Percentiles rank a stretch among this genome's conserved stretches.
phyloP scores from a whole-genome alignment of 2,329 filamentous ascomycete species.

The Westerdykella aurantiaca region DNA sequence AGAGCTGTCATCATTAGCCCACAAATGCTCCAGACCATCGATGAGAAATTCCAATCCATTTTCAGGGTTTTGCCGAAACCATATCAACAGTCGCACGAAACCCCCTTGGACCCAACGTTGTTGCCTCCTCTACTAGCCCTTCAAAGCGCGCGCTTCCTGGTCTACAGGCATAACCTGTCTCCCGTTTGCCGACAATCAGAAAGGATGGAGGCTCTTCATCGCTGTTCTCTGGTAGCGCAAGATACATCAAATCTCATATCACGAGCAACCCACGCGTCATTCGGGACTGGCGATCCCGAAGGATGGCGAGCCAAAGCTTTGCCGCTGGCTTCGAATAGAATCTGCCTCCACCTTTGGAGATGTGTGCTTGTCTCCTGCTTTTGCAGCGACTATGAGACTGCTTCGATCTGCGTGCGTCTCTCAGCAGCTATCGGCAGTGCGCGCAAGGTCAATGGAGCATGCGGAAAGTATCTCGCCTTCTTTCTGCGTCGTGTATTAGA shows the following conservation, averaged over 20 bases:
- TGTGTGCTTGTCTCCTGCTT: slow-evolving; percentile 76
- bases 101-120: slow-evolving; percentile 65
- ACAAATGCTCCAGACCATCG: slow-evolving; percentile 68
- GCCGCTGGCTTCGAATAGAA: slow-evolving; percentile 64
- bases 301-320: slow-evolving; percentile 54
- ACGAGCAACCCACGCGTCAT: slow-evolving; percentile 50
- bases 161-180: slow-evolving; percentile 84
- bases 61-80: slow-evolving; percentile 68
- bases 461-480: slow-evolving; percentile 75
- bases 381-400: slow-evolving; percentile 65
- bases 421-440: slow-evolving; percentile 64
- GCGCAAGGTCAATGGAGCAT: slow-evolving; percentile 67
- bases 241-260: slow-evolving; percentile 75
- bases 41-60: slow-evolving; percentile 72
- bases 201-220: slow-evolving; percentile 66
- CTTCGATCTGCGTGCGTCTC: slow-evolving; percentile 66
- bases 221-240: slow-evolving; percentile 66
- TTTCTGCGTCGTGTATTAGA: slow-evolving; percentile 66
- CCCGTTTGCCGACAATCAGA: slow-evolving; percentile 62
- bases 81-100: slow-evolving; percentile 62
- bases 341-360: slow-evolving; percentile 82
- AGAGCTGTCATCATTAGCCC: slow-evolving; percentile 57
- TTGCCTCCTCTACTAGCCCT: slow-evolving; percentile 72
- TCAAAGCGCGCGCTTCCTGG: slow-evolving; percentile 73
- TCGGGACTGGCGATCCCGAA: slow-evolving; percentile 21